Conservation (phyloP, 768 basidiomycete genomes). For the Macrolepiota dolichaula region DNA sequence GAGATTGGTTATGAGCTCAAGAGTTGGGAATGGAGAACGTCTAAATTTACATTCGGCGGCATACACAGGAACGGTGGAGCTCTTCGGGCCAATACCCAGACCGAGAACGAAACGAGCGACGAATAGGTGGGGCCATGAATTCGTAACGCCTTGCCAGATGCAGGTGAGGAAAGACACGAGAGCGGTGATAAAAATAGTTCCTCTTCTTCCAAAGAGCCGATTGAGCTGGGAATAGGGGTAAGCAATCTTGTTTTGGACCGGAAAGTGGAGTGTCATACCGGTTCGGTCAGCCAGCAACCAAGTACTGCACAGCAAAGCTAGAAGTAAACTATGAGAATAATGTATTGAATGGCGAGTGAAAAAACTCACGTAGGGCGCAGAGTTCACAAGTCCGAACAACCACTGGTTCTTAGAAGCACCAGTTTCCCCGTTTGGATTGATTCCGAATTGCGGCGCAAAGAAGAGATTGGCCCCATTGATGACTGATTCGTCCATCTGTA, state of each 20-base stretch:
- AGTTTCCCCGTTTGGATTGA: conserved; percentile 32
- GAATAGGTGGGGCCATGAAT: conserved; percentile 53
- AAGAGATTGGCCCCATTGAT: conserved; percentile 63
- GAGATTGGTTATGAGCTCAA: not conserved
- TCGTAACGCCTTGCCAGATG: conserved; percentile 44
- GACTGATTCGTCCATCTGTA: conserved; percentile 66
- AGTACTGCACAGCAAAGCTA: conserved; percentile 19
- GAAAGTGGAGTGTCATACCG: conserved; percentile 15
- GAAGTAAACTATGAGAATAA: not conserved
- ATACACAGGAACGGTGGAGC: conserved; percentile 59
- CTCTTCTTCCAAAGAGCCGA: conserved; percentile 55
- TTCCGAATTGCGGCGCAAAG: conserved; percentile 52
- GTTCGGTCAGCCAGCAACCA: conserved; percentile 49
- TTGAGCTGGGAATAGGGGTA: conserved; percentile 42
- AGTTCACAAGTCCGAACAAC: conserved; percentile 73
- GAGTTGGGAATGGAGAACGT: not conserved
- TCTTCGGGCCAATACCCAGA: conserved; percentile 64
- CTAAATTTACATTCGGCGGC: conserved; percentile 54
- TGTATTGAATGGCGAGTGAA: not conserved
- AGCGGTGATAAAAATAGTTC: conserved; percentile 58
- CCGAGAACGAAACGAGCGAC: conserved; percentile 55
- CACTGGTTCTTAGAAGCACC: conserved; percentile 50
- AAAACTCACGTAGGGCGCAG: conserved; percentile 35
- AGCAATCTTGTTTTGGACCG: not conserved
- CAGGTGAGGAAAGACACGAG: conserved; percentile 51